Evolutionary conservation across 2,329 filamentous ascomycete genomes (phyloP).

Genomic region (Fusarium buxicola): DNA sequence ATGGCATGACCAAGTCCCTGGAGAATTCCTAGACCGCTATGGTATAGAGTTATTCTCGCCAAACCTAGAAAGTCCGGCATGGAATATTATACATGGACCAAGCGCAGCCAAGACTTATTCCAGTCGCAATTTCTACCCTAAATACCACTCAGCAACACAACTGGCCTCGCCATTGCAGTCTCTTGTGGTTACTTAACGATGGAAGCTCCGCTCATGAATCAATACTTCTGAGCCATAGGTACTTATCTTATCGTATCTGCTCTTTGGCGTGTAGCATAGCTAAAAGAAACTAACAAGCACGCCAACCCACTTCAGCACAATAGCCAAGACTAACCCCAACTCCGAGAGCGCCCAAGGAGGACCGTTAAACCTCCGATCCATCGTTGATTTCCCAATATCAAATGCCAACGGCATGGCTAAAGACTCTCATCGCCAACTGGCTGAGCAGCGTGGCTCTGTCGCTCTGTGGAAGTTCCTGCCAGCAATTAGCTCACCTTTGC

Average conservation of each 20-base stretch:
- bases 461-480: constrained; percentile 80
- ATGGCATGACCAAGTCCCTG: constrained; percentile 21
- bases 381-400: constrained; percentile 40
- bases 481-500: constrained; percentile 19
- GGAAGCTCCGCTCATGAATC: background rate
- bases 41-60: constrained; percentile 5
- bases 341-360: constrained; percentile 30
- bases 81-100: background rate
- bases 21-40: constrained; percentile 2
- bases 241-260: background rate
- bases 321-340: constrained; percentile 20
- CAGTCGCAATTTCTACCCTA: background rate
- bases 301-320: background rate
- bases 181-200: background rate
- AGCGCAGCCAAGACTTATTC: background rate
- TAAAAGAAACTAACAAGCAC: background rate
- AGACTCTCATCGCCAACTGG: constrained; percentile 87
- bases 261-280: background rate
- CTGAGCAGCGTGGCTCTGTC: constrained; percentile 85
- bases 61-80: background rate
- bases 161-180: background rate
- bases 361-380: background rate
- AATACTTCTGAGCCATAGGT: background rate
- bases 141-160: background rate
- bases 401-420: constrained; percentile 79